These are phyloP conservation scores for Aspergillus flavus DNA, from an alignment of 2,329 filamentous ascomycete species.

Conservation along the genomic window DNA sequence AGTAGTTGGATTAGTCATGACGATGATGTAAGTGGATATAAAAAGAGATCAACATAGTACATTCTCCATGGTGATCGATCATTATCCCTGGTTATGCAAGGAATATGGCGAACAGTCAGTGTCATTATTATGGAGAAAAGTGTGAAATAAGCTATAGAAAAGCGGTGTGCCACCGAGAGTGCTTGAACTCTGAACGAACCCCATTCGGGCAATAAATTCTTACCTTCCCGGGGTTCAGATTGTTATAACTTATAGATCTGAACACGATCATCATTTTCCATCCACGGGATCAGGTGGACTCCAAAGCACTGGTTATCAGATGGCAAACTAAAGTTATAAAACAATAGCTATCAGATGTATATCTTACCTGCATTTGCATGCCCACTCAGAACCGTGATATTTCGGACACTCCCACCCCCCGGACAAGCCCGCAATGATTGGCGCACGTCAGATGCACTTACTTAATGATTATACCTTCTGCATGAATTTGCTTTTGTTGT, in stretches of 20 bases:
- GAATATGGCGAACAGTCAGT: too few relatives aligned
- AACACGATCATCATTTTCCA: not conserved
- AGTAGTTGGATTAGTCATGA: not conserved
- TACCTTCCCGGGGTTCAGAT: too few relatives aligned
- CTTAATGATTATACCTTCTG: not conserved
- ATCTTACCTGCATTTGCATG: not conserved
- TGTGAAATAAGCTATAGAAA: too few relatives aligned
- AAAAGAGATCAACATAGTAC: too few relatives aligned
- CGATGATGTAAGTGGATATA: not conserved
- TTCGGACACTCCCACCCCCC: not conserved
- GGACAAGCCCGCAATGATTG: not conserved
- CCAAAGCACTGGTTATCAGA: too few relatives aligned
- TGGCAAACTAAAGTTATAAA: not conserved
- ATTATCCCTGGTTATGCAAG: too few relatives aligned
- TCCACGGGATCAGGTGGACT: not conserved
- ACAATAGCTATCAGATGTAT: not conserved
- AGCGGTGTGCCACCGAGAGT: too few relatives aligned
- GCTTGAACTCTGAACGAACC: too few relatives aligned
- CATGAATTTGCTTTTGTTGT: not conserved
- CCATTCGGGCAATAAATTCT: too few relatives aligned
- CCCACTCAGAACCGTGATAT: not conserved
- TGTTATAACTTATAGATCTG: too few relatives aligned
- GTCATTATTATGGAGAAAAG: too few relatives aligned
- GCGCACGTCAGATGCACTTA: not conserved
- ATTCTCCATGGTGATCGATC: too few relatives aligned